Conservation (phyloP, 2,329 filamentous ascomycete genomes). For the Ceratocystis cubensis region DNA sequence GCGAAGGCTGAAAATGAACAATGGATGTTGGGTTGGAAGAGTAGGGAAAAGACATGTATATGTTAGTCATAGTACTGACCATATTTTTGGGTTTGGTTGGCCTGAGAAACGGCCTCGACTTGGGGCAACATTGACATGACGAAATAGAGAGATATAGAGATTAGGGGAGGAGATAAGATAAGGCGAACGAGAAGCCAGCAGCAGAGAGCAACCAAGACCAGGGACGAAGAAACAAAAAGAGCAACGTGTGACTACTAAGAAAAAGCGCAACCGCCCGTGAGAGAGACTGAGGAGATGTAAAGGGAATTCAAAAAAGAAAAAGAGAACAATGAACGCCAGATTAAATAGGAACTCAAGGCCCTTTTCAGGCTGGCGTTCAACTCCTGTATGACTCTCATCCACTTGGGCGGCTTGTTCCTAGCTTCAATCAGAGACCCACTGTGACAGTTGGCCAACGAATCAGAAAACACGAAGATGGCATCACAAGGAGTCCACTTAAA, state of each 20-base stretch:
- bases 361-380: neutral
- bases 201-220: neutral
- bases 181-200: neutral
- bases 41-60: neutral
- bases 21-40: neutral
- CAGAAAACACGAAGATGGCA: slow-evolving; percentile 17
- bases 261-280: too few relatives aligned
- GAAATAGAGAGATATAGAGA: neutral
- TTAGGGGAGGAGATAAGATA: neutral
- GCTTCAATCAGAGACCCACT: slow-evolving; percentile 11
- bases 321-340: neutral
- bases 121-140: slow-evolving; percentile 13
- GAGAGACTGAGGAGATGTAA: neutral
- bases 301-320: neutral
- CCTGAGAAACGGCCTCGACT: slow-evolving; percentile 9
- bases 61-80: slow-evolving; percentile 22
- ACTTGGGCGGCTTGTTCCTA: neutral
- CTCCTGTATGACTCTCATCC: slow-evolving; percentile 5
- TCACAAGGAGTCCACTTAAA: slow-evolving; percentile 14
- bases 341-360: neutral
- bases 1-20: neutral
- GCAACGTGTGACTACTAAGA: neutral
- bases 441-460: slow-evolving; percentile 18
- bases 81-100: slow-evolving; percentile 20
- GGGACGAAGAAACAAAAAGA: neutral